Evolutionary conservation across 2,329 filamentous ascomycete genomes (phyloP).

Genomic region (Stromatinia cepivora): DNA sequence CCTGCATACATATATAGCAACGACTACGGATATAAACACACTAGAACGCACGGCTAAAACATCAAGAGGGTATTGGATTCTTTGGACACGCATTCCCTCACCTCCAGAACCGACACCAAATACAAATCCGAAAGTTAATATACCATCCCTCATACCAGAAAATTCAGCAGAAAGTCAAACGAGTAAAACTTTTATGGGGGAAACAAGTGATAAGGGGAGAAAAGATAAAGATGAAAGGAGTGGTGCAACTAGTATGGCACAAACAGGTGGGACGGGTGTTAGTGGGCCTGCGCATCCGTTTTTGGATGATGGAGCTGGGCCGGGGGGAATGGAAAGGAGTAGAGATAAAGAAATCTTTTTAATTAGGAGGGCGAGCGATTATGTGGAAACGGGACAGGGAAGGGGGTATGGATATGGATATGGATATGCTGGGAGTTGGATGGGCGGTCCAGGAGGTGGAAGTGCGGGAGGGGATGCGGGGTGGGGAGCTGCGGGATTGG

Average conservation of each 20-base stretch:
- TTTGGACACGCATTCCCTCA: conserved; percentile 59
- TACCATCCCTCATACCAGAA: conserved; percentile 27
- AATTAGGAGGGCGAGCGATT: conserved; percentile 60
- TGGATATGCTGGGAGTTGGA: conserved; percentile 46
- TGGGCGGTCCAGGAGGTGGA: conserved; percentile 61
- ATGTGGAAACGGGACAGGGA: conserved; percentile 36
- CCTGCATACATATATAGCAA: conserved; percentile 54
- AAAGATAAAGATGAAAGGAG: neutral
- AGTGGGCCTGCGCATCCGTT: conserved; percentile 39
- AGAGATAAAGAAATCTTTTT: conserved; percentile 60
- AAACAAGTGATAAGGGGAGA: neutral
- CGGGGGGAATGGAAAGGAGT: conserved; percentile 13
- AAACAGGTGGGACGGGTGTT: conserved; percentile 29
- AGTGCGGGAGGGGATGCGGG: conserved; percentile 39
- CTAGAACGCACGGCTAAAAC: conserved; percentile 66
- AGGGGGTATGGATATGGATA: conserved; percentile 26
- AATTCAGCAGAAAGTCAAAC: conserved; percentile 21
- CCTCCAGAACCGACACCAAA: conserved; percentile 40
- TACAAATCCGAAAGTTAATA: conserved; percentile 15
- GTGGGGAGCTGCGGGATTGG: conserved; percentile 55
- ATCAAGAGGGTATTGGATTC: conserved; percentile 67
- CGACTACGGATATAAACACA: conserved; percentile 47
- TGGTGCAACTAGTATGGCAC: neutral
- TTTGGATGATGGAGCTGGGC: conserved; percentile 25
- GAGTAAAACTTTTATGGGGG: neutral